A percentile compares a stretch with the other conserved stretches of the same genome.
phyloP scores from a whole-genome alignment of 2,329 filamentous ascomycete genomes.

The Ascochyta viciae-villosae region DNA sequence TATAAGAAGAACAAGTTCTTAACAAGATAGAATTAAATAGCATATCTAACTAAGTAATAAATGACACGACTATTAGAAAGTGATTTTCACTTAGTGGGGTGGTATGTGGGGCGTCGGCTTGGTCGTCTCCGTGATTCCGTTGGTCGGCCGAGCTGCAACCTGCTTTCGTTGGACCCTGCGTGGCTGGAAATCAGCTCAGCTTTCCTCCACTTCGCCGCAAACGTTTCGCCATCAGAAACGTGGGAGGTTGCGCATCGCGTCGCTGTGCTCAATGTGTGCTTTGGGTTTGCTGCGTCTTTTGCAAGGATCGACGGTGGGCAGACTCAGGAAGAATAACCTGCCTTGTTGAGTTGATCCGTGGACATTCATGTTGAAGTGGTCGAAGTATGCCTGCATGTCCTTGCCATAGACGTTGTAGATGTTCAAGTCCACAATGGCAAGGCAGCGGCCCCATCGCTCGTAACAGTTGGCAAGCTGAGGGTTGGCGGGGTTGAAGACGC shows the following conservation, averaged over 20 bases:
- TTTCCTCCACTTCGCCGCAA: constrained; percentile 3
- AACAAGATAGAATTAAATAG: too few species aligned
- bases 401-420: constrained; percentile 73
- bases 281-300: background rate
- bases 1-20: too few species aligned
- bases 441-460: constrained; percentile 67
- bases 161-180: background rate
- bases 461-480: constrained; percentile 70
- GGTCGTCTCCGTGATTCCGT: too few species aligned
- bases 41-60: too few species aligned
- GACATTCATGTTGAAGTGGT: constrained; percentile 62
- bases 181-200: background rate
- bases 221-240: background rate
- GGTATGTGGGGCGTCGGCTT: too few species aligned
- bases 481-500: constrained; percentile 68
- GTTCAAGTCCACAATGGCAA: constrained; percentile 75
- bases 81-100: too few species aligned
- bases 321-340: background rate
- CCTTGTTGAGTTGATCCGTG: background rate
- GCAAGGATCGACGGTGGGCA: background rate
- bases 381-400: constrained; percentile 71
- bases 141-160: too few species aligned
- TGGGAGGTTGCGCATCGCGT: background rate
- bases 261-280: background rate
- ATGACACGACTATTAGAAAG: too few species aligned